Percentiles rank a stretch among this genome's conserved stretches.
These are phyloP conservation scores for Phytophthora syringae DNA, from an alignment of 352 stramenopile genomes.

Conservation along the genomic window DNA sequence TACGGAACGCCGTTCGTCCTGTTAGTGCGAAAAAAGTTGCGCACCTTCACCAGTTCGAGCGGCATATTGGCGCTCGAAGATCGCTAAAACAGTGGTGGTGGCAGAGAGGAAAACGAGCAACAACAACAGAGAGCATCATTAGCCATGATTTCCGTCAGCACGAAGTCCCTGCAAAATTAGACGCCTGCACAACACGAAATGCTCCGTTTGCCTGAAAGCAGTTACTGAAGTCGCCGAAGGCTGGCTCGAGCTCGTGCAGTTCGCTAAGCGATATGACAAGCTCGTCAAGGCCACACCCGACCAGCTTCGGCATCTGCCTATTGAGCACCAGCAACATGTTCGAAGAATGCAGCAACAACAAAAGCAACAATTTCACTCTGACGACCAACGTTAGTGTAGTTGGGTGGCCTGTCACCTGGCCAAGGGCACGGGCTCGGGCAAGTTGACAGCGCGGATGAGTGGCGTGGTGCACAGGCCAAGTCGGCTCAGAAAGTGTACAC, in stretches of 20 bases:
- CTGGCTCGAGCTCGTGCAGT: slow-evolving; percentile 60
- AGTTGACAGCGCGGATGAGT: no score
- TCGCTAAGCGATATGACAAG: slow-evolving; percentile 60
- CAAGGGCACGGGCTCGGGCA: no score
- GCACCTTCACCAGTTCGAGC: slow-evolving; percentile 49
- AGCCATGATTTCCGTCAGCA: no score
- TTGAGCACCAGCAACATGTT: slow-evolving; percentile 56
- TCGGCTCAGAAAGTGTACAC: no score
- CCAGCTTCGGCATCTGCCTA: no score
- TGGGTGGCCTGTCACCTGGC: no score
- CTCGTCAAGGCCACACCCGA: slow-evolving; percentile 41
- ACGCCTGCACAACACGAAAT: slow-evolving; percentile 43
- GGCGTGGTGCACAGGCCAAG: no score
- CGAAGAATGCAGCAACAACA: slow-evolving; percentile 39
- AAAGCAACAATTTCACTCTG: background rate
- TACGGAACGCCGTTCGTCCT: no score
- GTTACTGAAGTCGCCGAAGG: slow-evolving; percentile 37
- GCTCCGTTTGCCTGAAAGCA: slow-evolving; percentile 41
- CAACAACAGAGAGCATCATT: background rate
- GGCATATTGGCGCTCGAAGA: slow-evolving; percentile 3
- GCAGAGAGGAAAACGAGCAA: slow-evolving; percentile 3
- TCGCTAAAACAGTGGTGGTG: background rate
- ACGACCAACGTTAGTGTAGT: slow-evolving; percentile 13
- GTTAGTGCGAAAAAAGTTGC: slow-evolving; percentile 54
- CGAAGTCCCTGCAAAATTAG: slow-evolving; percentile 30